A percentile compares a stretch with the other conserved stretches of the same genome.
phyloP scores from a whole-genome alignment of 805 yeast species.

The Yamadazyma insecticola region DNA sequence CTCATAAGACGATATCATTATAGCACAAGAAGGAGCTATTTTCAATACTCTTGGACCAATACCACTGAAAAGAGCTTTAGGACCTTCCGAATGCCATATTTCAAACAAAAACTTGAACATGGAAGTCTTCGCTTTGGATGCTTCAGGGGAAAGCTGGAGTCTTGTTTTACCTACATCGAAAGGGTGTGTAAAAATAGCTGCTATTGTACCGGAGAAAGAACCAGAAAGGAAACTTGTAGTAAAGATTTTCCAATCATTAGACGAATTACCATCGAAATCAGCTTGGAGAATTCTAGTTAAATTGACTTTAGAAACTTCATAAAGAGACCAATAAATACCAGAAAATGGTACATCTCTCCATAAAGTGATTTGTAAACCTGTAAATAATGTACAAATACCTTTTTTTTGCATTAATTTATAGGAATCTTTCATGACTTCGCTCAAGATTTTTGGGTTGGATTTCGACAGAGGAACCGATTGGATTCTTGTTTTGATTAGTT shows the following conservation, averaged over 20 bases:
- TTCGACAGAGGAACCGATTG: slow-evolving; percentile 75
- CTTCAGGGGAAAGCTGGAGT: slow-evolving; percentile 51
- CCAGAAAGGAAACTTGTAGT: slow-evolving; percentile 74
- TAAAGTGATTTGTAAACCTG: slow-evolving; percentile 80
- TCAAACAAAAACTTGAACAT: slow-evolving; percentile 65
- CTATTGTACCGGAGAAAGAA: slow-evolving; percentile 74
- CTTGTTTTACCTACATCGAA: slow-evolving; percentile 97
- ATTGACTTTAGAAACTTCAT: slow-evolving; percentile 48
- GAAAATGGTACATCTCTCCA: slow-evolving; percentile 98
- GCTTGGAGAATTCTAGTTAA: slow-evolving; percentile 18
- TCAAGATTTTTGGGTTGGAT: slow-evolving; percentile 25
- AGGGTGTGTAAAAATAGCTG: slow-evolving; percentile 87
- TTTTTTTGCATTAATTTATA: slow-evolving; percentile 42
- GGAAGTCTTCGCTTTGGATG: slow-evolving; percentile 32
- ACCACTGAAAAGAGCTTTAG: slow-evolving; percentile 83
- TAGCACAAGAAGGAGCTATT: slow-evolving; percentile 96
- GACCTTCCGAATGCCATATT: slow-evolving; percentile 71
- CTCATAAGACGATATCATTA: slow-evolving; percentile 95
- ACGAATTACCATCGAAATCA: slow-evolving; percentile 14
- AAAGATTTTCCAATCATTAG: slow-evolving; percentile 44
- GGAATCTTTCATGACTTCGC: slow-evolving; percentile 52
- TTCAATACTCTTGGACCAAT: slow-evolving; percentile 80
- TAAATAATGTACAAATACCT: slow-evolving; percentile 69
- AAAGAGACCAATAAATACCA: slow-evolving; percentile 89
- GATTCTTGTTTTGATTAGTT: slow-evolving; percentile 78